Evolutionary conservation across 257 asterid species (phyloP).

Genomic region (Fraxinus anomala): DNA sequence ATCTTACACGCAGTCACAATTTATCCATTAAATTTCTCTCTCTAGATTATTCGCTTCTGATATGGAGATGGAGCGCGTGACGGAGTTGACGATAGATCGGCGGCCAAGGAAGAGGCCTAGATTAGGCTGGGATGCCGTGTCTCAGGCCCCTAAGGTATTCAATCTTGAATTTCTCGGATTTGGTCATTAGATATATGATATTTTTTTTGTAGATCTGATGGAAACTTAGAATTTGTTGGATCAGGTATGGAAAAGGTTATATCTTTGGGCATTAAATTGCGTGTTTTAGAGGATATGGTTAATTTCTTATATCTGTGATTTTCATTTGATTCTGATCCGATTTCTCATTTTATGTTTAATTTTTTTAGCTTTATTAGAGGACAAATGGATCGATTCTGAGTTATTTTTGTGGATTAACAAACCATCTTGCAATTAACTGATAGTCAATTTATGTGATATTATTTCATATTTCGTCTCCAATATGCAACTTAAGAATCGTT

Average conservation of each 20-base stretch:
- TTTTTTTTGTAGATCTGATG: slow-evolving; percentile 32
- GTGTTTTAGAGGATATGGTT: background rate
- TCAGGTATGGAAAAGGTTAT: slow-evolving; percentile 25
- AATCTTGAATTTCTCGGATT: background rate
- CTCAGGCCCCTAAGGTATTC: slow-evolving; percentile 44
- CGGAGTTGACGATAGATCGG: slow-evolving; percentile 49
- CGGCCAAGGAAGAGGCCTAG: slow-evolving; percentile 50
- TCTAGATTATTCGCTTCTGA: slow-evolving; percentile 20
- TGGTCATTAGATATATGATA: background rate
- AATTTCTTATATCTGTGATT: background rate
- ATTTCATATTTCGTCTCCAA: background rate
- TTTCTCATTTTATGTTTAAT: background rate
- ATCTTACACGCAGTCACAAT: background rate
- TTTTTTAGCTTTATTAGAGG: background rate
- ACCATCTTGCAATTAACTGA: background rate
- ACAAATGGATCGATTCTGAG: background rate
- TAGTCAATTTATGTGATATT: background rate
- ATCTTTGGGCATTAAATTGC: background rate
- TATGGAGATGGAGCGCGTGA: slow-evolving; percentile 59
- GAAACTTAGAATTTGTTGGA: slow-evolving; percentile 15
- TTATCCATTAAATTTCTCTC: background rate
- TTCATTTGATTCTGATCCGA: background rate
- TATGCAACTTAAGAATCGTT: background rate
- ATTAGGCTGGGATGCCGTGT: slow-evolving; percentile 53
- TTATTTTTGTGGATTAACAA: background rate